A percentile compares a stretch with the other conserved stretches of the same genome.
phyloP scores from a whole-genome alignment of 345 rosid genomes.

The Erysimum cheiranthoides region DNA sequence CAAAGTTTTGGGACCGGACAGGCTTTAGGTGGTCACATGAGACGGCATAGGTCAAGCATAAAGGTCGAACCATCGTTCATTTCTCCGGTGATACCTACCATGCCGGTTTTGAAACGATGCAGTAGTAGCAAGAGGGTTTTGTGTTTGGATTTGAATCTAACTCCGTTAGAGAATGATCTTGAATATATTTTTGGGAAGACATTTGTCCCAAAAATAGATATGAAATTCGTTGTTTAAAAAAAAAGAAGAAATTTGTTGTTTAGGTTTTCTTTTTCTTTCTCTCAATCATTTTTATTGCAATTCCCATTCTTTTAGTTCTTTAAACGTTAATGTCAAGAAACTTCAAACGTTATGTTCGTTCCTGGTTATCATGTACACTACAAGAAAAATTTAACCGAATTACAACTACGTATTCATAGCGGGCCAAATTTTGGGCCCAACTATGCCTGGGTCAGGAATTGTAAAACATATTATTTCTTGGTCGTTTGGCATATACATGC shows the following conservation, averaged over 20 bases:
- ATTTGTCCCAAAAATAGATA: conserved; percentile 62
- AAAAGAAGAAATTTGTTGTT: conserved; percentile 46
- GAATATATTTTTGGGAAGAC: conserved; percentile 55
- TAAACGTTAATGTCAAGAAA: neutral
- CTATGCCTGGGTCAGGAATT: neutral
- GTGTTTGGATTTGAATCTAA: conserved; percentile 72
- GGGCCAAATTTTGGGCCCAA: conserved; percentile 9
- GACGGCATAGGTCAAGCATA: conserved; percentile 56
- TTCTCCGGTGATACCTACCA: conserved; percentile 29
- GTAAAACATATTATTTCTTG: neutral
- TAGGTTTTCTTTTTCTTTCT: conserved; percentile 8
- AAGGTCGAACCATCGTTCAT: conserved; percentile 29
- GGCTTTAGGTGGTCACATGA: conserved; percentile 86
- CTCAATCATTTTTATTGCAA: conserved; percentile 16
- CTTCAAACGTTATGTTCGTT: conserved; percentile 13
- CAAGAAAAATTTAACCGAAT: neutral
- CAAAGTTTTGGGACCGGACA: conserved; percentile 66
- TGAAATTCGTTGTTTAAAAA: conserved; percentile 48
- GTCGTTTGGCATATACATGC: neutral
- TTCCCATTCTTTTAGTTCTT: conserved; percentile 34
- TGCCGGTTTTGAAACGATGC: conserved; percentile 62
- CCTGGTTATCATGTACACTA: neutral
- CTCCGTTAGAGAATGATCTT: conserved; percentile 83
- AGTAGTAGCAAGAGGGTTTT: conserved; percentile 59
- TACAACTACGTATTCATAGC: conserved; percentile 1